These are phyloP conservation scores for Turritis glabra DNA, from an alignment of 345 rosid genomes.

Conservation along the genomic window DNA sequence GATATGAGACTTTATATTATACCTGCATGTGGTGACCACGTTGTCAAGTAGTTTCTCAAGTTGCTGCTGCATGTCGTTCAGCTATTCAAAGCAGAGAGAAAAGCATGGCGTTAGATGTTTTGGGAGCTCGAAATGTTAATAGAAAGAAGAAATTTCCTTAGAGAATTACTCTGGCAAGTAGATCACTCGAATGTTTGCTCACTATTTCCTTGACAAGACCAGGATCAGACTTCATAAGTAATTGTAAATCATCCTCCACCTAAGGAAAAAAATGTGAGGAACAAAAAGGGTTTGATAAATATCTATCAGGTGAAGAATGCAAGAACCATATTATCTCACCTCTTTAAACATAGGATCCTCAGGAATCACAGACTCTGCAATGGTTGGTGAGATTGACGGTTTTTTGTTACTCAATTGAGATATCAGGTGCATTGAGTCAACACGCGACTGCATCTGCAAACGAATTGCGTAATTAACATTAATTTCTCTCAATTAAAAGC, in stretches of 20 bases:
- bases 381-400: neutral
- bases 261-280: neutral
- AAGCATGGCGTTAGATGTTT: neutral
- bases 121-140: neutral
- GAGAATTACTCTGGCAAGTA: constrained; percentile 25
- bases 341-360: constrained; percentile 4
- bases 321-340: constrained; percentile 14
- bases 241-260: constrained; percentile 25
- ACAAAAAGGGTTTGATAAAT: constrained; percentile 8
- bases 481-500: neutral
- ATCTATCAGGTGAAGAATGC: neutral
- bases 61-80: constrained; percentile 28
- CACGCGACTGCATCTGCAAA: constrained; percentile 35
- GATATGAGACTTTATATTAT: neutral
- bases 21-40: constrained; percentile 36
- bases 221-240: constrained; percentile 34
- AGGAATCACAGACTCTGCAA: neutral
- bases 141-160: constrained; percentile 3
- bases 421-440: neutral
- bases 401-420: constrained; percentile 20
- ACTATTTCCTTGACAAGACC: constrained; percentile 16
- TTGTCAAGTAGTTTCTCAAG: constrained; percentile 32
- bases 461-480: neutral
- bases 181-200: constrained; percentile 11
- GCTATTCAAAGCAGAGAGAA: constrained; percentile 29